Evolutionary conservation across 192 early-diverging fungal species (phyloP).

Genomic region (Lunasporangiospora selenospora): DNA sequence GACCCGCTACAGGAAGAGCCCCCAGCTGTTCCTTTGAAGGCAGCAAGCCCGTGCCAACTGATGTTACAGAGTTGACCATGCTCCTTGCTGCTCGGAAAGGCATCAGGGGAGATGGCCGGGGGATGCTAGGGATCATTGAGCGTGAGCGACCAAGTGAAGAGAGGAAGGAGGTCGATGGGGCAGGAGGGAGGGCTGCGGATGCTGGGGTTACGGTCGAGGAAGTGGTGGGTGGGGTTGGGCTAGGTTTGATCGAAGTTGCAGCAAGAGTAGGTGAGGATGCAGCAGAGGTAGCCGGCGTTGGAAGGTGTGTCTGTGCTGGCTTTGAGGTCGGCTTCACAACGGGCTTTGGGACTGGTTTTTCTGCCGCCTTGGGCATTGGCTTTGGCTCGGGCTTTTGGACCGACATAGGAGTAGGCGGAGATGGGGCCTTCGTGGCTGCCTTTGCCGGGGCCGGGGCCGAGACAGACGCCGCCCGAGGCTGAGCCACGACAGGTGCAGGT

Average conservation of each 20-base stretch:
- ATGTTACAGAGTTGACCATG: constrained; percentile 24
- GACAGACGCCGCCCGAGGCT: no score
- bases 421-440: no score
- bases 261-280: background rate
- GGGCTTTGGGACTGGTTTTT: no score
- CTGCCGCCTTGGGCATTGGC: no score
- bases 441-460: no score
- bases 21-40: constrained; percentile 37
- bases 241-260: background rate
- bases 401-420: no score
- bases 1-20: constrained; percentile 27
- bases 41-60: constrained; percentile 29
- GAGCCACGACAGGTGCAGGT: no score
- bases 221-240: background rate
- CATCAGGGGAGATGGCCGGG: constrained; percentile 40
- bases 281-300: no score
- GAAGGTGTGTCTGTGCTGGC: no score
- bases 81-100: constrained; percentile 31
- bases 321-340: no score
- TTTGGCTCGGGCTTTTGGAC: background rate
- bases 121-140: constrained; percentile 32
- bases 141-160: constrained; percentile 34
- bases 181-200: no score
- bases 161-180: constrained; percentile 32
- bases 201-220: background rate